Evolutionary conservation across 805 yeast species (phyloP).

Genomic region (Yarrowia sp.): DNA sequence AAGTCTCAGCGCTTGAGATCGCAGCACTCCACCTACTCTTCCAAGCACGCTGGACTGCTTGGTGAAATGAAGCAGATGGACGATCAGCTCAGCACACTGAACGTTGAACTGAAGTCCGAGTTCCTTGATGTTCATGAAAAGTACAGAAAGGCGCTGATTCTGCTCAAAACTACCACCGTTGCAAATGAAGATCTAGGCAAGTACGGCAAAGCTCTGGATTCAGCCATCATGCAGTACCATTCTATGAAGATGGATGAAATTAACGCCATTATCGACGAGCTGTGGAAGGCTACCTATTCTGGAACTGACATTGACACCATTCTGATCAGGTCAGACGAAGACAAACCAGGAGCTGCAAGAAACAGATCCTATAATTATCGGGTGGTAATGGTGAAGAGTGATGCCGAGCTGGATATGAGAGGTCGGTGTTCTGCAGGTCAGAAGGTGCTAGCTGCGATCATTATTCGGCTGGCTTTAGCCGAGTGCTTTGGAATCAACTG

Average conservation of each 20-base stretch:
- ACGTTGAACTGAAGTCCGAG: conserved; percentile 70
- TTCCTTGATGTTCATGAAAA: conserved; percentile 68
- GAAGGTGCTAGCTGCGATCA: conserved; percentile 88
- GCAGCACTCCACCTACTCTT: conserved; percentile 61
- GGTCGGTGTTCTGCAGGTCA: conserved; percentile 99
- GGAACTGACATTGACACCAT: conserved; percentile 96
- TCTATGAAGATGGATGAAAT: conserved; percentile 90
- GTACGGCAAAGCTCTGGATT: conserved; percentile 84
- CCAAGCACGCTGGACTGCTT: conserved; percentile 72
- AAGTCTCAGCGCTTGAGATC: conserved; percentile 60
- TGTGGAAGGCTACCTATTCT: conserved; percentile 92
- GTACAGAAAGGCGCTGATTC: conserved; percentile 75
- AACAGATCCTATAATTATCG: conserved; percentile 85
- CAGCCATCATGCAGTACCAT: conserved; percentile 93
- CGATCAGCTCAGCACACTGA: conserved; percentile 66
- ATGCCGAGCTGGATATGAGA: conserved; percentile 93
- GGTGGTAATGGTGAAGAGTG: conserved; percentile 93
- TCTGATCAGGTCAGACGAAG: conserved; percentile 74
- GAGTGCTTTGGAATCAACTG: conserved; percentile 95
- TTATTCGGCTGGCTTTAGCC: conserved; percentile 88
- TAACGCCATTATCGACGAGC: conserved; percentile 82
- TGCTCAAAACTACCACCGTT: conserved; percentile 74
- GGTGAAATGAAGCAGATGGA: conserved; percentile 89
- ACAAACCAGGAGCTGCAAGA: conserved; percentile 49
- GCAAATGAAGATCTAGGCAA: conserved; percentile 82